Percentiles rank a stretch among this genome's conserved stretches.
phyloP scores from a whole-genome alignment of 257 asterid species.

The Voacanga thouarsii region DNA sequence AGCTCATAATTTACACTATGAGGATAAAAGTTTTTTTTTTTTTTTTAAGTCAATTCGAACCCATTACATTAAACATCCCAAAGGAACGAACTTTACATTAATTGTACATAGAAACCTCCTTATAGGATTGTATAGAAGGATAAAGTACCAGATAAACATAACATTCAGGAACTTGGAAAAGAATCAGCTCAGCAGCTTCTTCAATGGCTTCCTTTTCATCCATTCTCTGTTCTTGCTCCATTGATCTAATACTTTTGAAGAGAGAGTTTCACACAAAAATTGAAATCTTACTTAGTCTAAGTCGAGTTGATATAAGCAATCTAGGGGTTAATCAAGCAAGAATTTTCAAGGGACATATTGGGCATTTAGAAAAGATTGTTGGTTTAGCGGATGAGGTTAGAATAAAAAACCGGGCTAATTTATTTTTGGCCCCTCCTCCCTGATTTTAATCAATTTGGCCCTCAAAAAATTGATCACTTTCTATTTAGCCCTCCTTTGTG shows the following conservation, averaged over 20 bases:
- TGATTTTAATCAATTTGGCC: not conserved
- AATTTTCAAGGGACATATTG: constrained; percentile 1
- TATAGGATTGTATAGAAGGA: not conserved
- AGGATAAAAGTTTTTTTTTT: not conserved
- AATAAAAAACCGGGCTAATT: not conserved
- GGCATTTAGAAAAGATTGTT: not conserved
- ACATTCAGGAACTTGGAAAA: constrained; percentile 85
- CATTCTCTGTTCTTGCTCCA: constrained; percentile 50
- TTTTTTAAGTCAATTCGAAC: too few relatives aligned
- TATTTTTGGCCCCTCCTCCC: not conserved
- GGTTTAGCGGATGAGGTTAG: not conserved
- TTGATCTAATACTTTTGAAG: constrained; percentile 14
- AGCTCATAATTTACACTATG: not conserved
- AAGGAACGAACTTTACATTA: not conserved
- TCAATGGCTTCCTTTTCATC: constrained; percentile 38
- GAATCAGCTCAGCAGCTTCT: constrained; percentile 62
- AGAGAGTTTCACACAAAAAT: not conserved
- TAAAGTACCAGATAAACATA: constrained; percentile 78
- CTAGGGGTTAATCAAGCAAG: not conserved
- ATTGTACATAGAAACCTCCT: not conserved
- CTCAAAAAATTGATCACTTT: not conserved
- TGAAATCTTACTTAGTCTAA: not conserved
- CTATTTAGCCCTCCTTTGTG: not conserved
- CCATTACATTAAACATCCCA: constrained; percentile 1
- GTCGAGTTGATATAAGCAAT: not conserved